Conservation (phyloP, 176 grass and related monocot species). For the Oryza glumipatula region DNA sequence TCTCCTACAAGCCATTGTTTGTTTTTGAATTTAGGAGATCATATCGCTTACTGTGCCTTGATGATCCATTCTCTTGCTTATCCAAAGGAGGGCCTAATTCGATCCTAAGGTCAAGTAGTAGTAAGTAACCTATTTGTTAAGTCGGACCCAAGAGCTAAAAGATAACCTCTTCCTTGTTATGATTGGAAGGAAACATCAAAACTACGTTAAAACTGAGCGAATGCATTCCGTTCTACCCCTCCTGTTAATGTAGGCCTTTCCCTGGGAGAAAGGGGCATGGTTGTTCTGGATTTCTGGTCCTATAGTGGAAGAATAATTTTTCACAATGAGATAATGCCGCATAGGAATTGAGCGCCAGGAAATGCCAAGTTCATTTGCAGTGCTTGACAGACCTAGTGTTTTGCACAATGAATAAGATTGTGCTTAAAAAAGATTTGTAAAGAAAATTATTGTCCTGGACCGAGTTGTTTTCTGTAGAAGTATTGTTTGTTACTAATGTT, state of each 20-base stretch:
- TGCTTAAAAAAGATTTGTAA: conserved; percentile 17
- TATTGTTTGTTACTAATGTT: conserved; percentile 6
- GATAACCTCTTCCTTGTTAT: too few species aligned
- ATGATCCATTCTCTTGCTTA: not conserved
- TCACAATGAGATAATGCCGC: not conserved
- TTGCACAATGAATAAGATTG: not conserved
- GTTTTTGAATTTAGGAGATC: not conserved
- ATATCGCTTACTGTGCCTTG: not conserved
- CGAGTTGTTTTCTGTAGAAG: not conserved
- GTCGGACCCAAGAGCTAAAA: too few species aligned
- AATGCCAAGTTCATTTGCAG: not conserved
- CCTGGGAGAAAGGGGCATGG: too few species aligned
- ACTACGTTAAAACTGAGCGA: too few species aligned
- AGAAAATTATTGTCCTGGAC: not conserved
- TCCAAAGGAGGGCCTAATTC: too few species aligned
- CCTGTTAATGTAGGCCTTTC: too few species aligned
- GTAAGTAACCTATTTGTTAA: too few species aligned
- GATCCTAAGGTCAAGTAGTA: too few species aligned
- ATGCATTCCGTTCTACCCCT: too few species aligned
- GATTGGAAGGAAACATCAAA: too few species aligned
- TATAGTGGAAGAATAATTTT: not conserved
- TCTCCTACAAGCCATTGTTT: not conserved
- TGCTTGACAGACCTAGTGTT: not conserved
- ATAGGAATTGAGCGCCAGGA: not conserved
- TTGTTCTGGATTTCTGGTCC: too few species aligned